Base-by-base conservation (phyloP, 257 asterid genomes). In the Nicotiana paniculata region DNA sequence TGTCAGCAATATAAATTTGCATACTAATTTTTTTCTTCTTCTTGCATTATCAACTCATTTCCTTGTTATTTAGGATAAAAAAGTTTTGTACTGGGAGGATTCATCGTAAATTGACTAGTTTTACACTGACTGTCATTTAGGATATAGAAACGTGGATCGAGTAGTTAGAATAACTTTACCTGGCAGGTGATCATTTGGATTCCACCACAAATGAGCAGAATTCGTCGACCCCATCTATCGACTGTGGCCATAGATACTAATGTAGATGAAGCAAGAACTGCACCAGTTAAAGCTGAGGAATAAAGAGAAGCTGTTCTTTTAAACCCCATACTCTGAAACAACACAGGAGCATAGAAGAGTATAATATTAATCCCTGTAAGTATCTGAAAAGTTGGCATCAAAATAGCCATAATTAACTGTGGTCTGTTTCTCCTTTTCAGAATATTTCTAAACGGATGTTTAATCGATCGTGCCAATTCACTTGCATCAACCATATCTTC, bases 341-440 rank as follows among this genome's bases (percentile, higher is more conserved):
- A 84, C 62, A 94, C 94, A 0, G 98, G 98, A 1, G 98, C 98
- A 57, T 94, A 94, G 86, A 94, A 94, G 1, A 94, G 90, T 68
- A 94, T 93, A 13, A 96, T 89, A 80, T 94, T 94, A 39, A 94
- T 94, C 26, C 98, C 97, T 0, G 98, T 94, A 15, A 94, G 90
- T 28, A 93, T 93, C 90, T 94, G 98, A 32, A 91, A 94, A 30
- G 90, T 88, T 24, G 97, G 98, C 97, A 94, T 91, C 82, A 86
- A 85, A 30, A 94, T 84, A 16, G 97, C 98, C 97, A 93, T 88
- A 24, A 90, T 86, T 82, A 94, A 80, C 88, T 91, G 94, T 2
- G 97, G 97, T 83, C 98, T 81, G 62, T 93, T 91, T 77, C 89
- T 82, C 85, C 66, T 90, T 83, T 83, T 84, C 7, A 94, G 84